These are phyloP conservation scores for Stagonosporopsis cucurbitacearum DNA, from an alignment of 2,329 filamentous ascomycete genomes.

Conservation along the genomic window DNA sequence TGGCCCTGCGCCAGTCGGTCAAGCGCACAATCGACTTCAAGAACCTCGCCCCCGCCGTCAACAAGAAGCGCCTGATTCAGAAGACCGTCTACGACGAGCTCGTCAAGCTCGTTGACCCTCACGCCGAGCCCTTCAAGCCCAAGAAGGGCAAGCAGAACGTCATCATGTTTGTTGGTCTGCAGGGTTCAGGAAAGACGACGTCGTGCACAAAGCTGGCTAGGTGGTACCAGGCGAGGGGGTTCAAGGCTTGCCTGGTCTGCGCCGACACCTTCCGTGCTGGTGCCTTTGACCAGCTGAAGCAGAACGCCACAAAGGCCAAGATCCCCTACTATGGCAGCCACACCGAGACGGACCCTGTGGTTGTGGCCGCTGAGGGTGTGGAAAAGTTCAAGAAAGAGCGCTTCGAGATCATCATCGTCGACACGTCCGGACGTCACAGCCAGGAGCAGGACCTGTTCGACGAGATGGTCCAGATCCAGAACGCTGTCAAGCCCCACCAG, in stretches of 20 bases:
- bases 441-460: slow-evolving; percentile 95
- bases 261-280: slow-evolving; percentile 98
- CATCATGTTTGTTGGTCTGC: slow-evolving; percentile 99
- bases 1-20: slow-evolving; percentile 90
- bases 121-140: slow-evolving; percentile 92
- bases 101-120: slow-evolving; percentile 92
- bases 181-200: slow-evolving; percentile 97
- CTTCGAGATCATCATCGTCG: slow-evolving; percentile 98
- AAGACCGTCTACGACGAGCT: slow-evolving; percentile 98
- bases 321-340: slow-evolving; percentile 98
- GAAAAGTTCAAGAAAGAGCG: slow-evolving; percentile 99
- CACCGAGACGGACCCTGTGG: slow-evolving; percentile 93
- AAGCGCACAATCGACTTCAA: slow-evolving; percentile 92
- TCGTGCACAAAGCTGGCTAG: slow-evolving; percentile 96
- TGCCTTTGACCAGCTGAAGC: slow-evolving; percentile 97
- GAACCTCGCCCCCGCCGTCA: slow-evolving; percentile 86
- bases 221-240: slow-evolving; percentile 92
- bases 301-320: slow-evolving; percentile 98
- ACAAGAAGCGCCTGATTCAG: slow-evolving; percentile 98
- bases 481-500: slow-evolving; percentile 88
- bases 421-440: slow-evolving; percentile 92
- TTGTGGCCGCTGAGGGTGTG: slow-evolving; percentile 93
- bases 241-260: slow-evolving; percentile 92
- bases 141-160: slow-evolving; percentile 96
- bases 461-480: slow-evolving; percentile 97